Evolutionary conservation across 106 monocot species (phyloP).

Genomic region (Iris macrosiphon): DNA sequence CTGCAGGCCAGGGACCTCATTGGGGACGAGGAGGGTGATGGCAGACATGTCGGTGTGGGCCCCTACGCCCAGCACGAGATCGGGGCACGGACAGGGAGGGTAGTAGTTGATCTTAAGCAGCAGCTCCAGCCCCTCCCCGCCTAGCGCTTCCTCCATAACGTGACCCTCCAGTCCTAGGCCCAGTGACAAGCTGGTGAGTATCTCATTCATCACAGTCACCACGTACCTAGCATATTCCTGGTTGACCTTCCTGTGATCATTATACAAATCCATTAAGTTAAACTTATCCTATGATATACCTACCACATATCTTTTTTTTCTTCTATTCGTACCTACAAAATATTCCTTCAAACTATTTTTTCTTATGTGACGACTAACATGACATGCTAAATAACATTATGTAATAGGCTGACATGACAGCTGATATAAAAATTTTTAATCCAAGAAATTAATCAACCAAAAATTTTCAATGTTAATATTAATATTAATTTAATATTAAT

Average conservation of each 20-base stretch:
- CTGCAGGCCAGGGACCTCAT: slow-evolving; percentile 81
- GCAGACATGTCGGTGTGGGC: slow-evolving; percentile 74
- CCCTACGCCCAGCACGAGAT: slow-evolving; percentile 65
- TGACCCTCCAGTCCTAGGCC: slow-evolving; percentile 43
- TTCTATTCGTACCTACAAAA: too few relatives aligned
- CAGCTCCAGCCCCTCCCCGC: slow-evolving; percentile 49
- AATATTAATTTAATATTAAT: too few relatives aligned
- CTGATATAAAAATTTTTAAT: too few relatives aligned
- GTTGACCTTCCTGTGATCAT: slow-evolving; percentile 61
- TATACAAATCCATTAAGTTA: too few relatives aligned
- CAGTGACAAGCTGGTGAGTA: slow-evolving; percentile 40
- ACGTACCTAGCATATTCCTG: slow-evolving; percentile 46
- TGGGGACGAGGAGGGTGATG: slow-evolving; percentile 73
- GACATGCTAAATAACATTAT: too few relatives aligned
- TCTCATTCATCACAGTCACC: slow-evolving; percentile 23
- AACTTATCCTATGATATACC: too few relatives aligned
- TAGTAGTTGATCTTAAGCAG: slow-evolving; percentile 86
- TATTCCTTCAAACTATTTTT: too few relatives aligned
- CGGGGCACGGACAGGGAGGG: slow-evolving; percentile 71
- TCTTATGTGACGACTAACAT: too few relatives aligned
- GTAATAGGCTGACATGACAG: too few relatives aligned
- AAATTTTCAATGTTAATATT: too few relatives aligned
- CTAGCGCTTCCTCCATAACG: slow-evolving; percentile 32
- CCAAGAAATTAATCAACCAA: too few relatives aligned
- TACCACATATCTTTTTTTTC: too few relatives aligned